Evolutionary conservation across 352 stramenopile genomes (phyloP), one percentile per base, ranked within the genome.

Genomic region (Phytophthora niederhauseri): DNA sequence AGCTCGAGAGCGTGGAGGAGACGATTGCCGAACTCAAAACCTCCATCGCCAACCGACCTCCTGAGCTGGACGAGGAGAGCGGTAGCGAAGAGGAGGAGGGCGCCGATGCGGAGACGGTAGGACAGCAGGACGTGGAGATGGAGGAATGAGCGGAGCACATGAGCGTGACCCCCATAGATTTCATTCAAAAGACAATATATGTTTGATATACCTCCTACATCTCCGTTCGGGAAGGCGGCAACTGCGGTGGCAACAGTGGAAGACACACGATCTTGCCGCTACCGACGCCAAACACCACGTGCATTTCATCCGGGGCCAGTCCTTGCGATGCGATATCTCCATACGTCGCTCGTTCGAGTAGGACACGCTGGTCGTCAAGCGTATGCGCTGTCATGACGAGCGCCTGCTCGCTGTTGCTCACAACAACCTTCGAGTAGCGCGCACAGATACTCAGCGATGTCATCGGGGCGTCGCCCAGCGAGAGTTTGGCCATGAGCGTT

Each of bases 61-160:
- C 75, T 6, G 78, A 84, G 0, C 80, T 88, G 19, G 81, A 90
- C 4, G 82, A 91, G 1, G 82, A 87, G 8, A 76, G 87, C 2
- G 75, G 74, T 7, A 78, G 82, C 26, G 73, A 85, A 8, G 66
- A 81, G 20, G 75, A 84, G 7, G 61, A 78, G 31, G 59, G 53
- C 49, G 68, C 48, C 36, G 63, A 77, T 4, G 66, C 67, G 22
- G 70, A 73, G 38, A 63, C 70, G 24, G 62, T 75, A 68, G 77
- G 75, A 72, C 64, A 84, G 30, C 78, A 93, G 57, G 86, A 94
- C 53, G 84, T 94, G 45, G 88, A 94, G 41, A 95, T 95, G 88
- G 84, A 94, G 68, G 83, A 83, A 71, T 91, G 71, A 87, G 61
- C 61, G 63, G 70, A 66, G 61, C 65, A 66, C 61, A 67, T 55